phyloP scores from a whole-genome alignment of 768 basidiomycete species.

The Hericium erinaceus region DNA sequence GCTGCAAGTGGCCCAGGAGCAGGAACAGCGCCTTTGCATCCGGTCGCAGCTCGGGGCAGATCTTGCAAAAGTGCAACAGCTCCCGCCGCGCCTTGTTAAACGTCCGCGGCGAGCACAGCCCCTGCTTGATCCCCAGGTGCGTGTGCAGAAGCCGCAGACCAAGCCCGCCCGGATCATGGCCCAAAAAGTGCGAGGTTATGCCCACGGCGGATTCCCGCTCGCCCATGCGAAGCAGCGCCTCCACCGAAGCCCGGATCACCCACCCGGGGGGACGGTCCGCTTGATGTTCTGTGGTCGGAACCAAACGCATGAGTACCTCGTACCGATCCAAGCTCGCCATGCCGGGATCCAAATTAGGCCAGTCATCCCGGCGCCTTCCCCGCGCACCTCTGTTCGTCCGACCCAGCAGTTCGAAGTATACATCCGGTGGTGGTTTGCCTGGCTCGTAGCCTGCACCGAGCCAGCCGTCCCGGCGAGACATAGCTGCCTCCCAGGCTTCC shows the following conservation, averaged over 20 bases:
- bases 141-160: conserved; percentile 10
- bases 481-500: conserved; percentile 36
- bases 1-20: conserved; percentile 43
- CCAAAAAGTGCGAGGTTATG: conserved; percentile 5
- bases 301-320: conserved; percentile 2
- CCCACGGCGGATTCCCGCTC: conserved; percentile 5
- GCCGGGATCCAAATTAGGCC: conserved; percentile 9
- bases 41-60: conserved; percentile 42
- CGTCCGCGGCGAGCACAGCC: neutral
- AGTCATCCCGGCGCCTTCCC: conserved; percentile 13
- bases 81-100: conserved; percentile 5
- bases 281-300: conserved; percentile 1
- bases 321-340: conserved; percentile 7
- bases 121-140: conserved; percentile 5
- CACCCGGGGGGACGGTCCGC: conserved; percentile 1
- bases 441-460: conserved; percentile 1
- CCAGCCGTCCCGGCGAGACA: neutral
- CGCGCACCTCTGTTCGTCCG: conserved; percentile 29
- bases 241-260: conserved; percentile 4
- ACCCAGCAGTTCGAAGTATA: conserved; percentile 59
- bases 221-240: conserved; percentile 9
- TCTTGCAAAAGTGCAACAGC: conserved; percentile 22
- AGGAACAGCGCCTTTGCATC: conserved; percentile 50
- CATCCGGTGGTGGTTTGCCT: conserved; percentile 25
- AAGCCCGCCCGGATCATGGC: neutral